Percentiles rank a stretch among this genome's conserved stretches.
These are phyloP conservation scores for Podospora pseudocomata DNA, from an alignment of 495 filamentous ascomycete genomes.

Conservation along the genomic window DNA sequence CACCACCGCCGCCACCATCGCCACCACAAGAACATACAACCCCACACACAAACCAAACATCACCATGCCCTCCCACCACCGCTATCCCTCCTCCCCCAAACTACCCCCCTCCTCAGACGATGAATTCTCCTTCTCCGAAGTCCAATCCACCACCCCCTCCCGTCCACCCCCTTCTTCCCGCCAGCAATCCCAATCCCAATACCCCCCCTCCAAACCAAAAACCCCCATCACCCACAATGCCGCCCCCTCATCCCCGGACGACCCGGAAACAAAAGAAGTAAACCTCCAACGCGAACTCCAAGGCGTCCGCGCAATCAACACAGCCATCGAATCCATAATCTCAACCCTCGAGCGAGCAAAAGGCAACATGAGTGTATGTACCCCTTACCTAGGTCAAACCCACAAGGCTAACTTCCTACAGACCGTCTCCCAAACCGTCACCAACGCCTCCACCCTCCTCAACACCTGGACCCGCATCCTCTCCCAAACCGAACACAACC, in stretches of 20 bases:
- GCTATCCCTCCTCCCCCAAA: not conserved
- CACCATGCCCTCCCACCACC: not conserved
- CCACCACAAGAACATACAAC: too few species aligned
- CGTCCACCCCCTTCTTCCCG: not conserved
- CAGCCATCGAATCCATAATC: conserved; percentile 80
- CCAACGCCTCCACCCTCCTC: conserved; percentile 86
- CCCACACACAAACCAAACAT: not conserved
- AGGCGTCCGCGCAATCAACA: conserved; percentile 77
- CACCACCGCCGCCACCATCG: not conserved
- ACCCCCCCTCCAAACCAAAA: conserved; percentile 47
- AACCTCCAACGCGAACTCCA: conserved; percentile 74
- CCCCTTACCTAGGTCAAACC: too few species aligned
- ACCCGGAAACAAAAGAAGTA: conserved; percentile 61
- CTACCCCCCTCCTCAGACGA: not conserved
- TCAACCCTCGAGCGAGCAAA: conserved; percentile 74
- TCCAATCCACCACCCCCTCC: not conserved
- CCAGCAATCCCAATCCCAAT: conserved; percentile 10
- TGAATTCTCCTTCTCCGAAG: not conserved
- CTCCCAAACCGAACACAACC: conserved; percentile 94
- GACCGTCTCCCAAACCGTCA: conserved; percentile 79
- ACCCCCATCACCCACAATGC: conserved; percentile 28
- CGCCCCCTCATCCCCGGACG: not conserved
- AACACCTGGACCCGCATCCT: conserved; percentile 95
- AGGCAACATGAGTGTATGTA: conserved; percentile 63
- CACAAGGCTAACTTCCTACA: too few species aligned